Conservation (phyloP, 257 asterid species). For the Anisodus acutangulus region DNA sequence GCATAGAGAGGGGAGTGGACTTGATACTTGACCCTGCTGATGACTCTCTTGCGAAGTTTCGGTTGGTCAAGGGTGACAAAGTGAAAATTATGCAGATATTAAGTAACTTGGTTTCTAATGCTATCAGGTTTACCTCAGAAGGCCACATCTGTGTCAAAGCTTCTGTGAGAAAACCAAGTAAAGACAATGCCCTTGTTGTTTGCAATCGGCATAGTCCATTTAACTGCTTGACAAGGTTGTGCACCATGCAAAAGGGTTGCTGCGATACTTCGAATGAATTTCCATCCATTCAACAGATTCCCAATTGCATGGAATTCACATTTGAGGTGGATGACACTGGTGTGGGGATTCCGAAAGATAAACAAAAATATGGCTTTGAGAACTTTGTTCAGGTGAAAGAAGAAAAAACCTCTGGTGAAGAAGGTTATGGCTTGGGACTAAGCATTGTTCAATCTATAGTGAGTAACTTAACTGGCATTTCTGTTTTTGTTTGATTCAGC, state of each 20-base stretch:
- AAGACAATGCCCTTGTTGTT: slow-evolving; percentile 44
- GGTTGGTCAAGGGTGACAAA: slow-evolving; percentile 61
- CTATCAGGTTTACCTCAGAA: slow-evolving; percentile 72
- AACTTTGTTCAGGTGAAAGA: slow-evolving; percentile 79
- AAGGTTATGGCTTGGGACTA: slow-evolving; percentile 82
- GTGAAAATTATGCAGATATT: slow-evolving; percentile 69
- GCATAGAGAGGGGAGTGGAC: slow-evolving; percentile 75
- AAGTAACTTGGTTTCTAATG: slow-evolving; percentile 68
- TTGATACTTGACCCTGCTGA: slow-evolving; percentile 68
- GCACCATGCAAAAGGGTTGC: slow-evolving; percentile 46
- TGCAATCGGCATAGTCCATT: slow-evolving; percentile 33
- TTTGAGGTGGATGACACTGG: slow-evolving; percentile 85
- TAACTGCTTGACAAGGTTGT: slow-evolving; percentile 37
- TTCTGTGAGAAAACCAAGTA: slow-evolving; percentile 56
- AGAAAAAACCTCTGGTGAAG: slow-evolving; percentile 41
- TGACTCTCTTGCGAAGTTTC: slow-evolving; percentile 48
- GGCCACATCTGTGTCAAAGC: slow-evolving; percentile 69
- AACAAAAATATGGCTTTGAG: slow-evolving; percentile 62
- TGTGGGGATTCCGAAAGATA: slow-evolving; percentile 74
- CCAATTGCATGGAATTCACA: slow-evolving; percentile 49
- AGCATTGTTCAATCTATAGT: slow-evolving; percentile 85
- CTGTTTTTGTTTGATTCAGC: background rate
- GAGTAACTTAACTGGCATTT: background rate
- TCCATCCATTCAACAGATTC: slow-evolving; percentile 31
- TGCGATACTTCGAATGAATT: slow-evolving; percentile 1